These are phyloP conservation scores for Wickerhamomyces kurtzmanii DNA, from an alignment of 805 yeast species.

Conservation along the genomic window DNA sequence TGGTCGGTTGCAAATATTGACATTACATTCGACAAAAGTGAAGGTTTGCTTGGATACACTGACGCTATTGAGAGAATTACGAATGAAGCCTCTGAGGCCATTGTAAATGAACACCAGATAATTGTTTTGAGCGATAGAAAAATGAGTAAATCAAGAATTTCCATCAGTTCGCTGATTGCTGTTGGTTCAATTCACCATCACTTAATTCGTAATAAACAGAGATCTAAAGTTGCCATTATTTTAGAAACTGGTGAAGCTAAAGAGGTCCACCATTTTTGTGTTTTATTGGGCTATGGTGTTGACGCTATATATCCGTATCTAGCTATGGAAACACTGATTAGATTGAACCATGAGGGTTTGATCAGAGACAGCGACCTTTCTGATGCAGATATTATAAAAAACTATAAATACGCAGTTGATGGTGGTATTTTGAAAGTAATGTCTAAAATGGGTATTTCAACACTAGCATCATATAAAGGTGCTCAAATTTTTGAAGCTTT, in stretches of 20 bases:
- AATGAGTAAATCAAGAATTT: slow-evolving; percentile 50
- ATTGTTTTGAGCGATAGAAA: slow-evolving; percentile 68
- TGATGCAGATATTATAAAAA: slow-evolving; percentile 53
- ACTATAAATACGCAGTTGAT: slow-evolving; percentile 79
- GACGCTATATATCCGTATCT: slow-evolving; percentile 93
- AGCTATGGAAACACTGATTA: slow-evolving; percentile 80
- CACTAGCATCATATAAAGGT: slow-evolving; percentile 96
- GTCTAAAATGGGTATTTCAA: slow-evolving; percentile 99
- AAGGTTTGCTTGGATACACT: slow-evolving; percentile 81
- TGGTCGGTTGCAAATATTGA: slow-evolving; percentile 83
- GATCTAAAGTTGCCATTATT: slow-evolving; percentile 87
- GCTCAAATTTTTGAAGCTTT: slow-evolving; percentile 97
- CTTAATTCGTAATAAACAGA: slow-evolving; percentile 88
- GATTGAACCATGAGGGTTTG: slow-evolving; percentile 76
- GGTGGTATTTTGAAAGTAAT: slow-evolving; percentile 92
- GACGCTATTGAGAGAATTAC: slow-evolving; percentile 81
- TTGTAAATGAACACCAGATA: slow-evolving; percentile 64
- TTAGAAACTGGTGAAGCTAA: slow-evolving; percentile 96
- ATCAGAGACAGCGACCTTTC: slow-evolving; percentile 42
- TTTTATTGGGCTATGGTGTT: slow-evolving; percentile 92
- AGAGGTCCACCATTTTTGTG: slow-evolving; percentile 95
- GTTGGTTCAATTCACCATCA: slow-evolving; percentile 96
- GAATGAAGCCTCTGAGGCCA: slow-evolving; percentile 77
- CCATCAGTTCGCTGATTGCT: slow-evolving; percentile 87
- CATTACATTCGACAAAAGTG: slow-evolving; percentile 76